These are phyloP conservation scores for Coelastrella sp. DNA, from an alignment of 139 green algal species.

Conservation along the genomic window DNA sequence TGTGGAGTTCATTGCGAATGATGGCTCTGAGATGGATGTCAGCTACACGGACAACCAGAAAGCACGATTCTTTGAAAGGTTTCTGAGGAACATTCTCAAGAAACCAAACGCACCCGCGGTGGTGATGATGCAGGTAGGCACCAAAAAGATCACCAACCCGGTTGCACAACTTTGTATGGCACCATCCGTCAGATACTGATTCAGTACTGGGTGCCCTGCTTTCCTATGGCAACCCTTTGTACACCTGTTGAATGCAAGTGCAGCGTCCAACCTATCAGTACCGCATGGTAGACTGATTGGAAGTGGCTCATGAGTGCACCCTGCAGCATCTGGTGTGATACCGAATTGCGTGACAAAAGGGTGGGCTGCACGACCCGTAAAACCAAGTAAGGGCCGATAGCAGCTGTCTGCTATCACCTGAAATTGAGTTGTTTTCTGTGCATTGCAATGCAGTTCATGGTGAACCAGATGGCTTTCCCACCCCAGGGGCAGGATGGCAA, in stretches of 20 bases:
- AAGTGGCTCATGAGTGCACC: too few relatives aligned
- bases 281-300: too few relatives aligned
- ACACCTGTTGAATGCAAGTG: too few relatives aligned
- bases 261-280: too few relatives aligned
- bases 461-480: constrained; percentile 47
- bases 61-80: constrained; percentile 40
- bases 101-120: constrained; percentile 37
- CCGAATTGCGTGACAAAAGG: too few relatives aligned
- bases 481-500: constrained; percentile 40
- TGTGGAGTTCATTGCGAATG: constrained; percentile 54
- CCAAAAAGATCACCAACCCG: too few relatives aligned
- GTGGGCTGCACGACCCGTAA: too few relatives aligned
- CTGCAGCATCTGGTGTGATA: too few relatives aligned
- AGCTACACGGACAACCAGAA: constrained; percentile 43
- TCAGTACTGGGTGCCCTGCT: not conserved
- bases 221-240: too few relatives aligned
- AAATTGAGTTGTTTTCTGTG: not conserved
- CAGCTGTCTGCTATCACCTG: too few relatives aligned
- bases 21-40: constrained; percentile 42
- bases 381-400: too few relatives aligned
- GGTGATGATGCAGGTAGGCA: constrained; percentile 44
- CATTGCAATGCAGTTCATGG: constrained; percentile 35
- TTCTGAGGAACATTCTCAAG: constrained; percentile 45
- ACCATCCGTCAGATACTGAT: not conserved
- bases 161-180: not conserved